Evolutionary conservation across 2,329 filamentous ascomycete species (phyloP), one percentile per base, ranked within the genome.

Genomic region (Colletotrichum phormii): DNA sequence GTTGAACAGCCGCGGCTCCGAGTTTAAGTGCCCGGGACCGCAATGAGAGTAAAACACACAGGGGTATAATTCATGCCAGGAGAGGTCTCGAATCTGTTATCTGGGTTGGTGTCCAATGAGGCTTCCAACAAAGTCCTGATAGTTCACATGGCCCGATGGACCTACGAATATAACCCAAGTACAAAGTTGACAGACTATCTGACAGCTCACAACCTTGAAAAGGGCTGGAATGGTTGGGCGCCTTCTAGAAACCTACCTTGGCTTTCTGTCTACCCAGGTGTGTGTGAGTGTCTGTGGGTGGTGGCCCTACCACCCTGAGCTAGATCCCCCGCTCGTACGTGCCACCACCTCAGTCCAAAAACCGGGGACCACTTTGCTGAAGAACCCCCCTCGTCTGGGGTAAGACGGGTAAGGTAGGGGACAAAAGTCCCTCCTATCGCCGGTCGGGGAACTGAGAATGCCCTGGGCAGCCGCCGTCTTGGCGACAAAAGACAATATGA

Each of bases 301-400:
- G 18, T n/a, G 42, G 12, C 18, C 24, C 51, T 46, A 35, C n/a
- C 51, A 22, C 51, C 53, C 53, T 55, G 53, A 55, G 26, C 26
- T 11, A 33, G 55, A 33, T 58, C 24, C 55, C 24, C 29, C 24
- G 55, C 29, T 31, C 42, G 42, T 49, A n/a, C 42, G 18, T 49
- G 18, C 42, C 42, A 42, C 37, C 37, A 42, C 37, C 37, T 42
- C 37, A n/a, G 42, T 53, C 53, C 35, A 58, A 35, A 51, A 59
- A 66, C 24, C 31, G 65, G 59, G 37, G 35, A 63, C 31, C 18
- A 42, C 31, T 60, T 54, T 66, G 65, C 65, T 72, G 64, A 72
- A 69, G 65, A 69, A 72, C 5, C 33, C 53, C 33, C 53, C 33
- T 46, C 54, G 33, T 57, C 69, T 53, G 65, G 42, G 42, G 42